phyloP scores from a whole-genome alignment of 2,329 filamentous ascomycete genomes.

The Diaporthe sp. region DNA sequence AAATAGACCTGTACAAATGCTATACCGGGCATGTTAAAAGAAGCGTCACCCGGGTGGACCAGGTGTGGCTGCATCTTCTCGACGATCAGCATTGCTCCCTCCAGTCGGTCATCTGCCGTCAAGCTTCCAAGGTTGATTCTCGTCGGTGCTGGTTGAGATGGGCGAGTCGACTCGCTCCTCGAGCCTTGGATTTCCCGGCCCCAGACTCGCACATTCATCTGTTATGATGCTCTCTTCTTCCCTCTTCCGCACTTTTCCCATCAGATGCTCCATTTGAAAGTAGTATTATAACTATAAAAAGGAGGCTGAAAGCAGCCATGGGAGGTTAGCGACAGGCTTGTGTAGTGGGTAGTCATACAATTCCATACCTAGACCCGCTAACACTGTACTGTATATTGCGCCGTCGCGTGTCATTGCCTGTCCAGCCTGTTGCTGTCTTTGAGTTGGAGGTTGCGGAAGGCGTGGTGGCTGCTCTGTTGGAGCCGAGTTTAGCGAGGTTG shows the following conservation, averaged over 20 bases:
- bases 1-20: neutral
- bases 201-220: too few species aligned
- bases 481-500: neutral
- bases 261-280: neutral
- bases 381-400: neutral
- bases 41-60: too few species aligned
- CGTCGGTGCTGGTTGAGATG: too few species aligned
- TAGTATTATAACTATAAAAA: neutral
- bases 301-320: neutral
- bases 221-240: too few species aligned
- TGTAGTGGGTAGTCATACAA: too few species aligned
- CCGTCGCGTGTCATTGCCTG: neutral
- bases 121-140: too few species aligned
- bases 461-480: neutral
- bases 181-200: too few species aligned
- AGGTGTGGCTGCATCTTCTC: too few species aligned
- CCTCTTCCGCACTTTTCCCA: neutral
- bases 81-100: too few species aligned
- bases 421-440: neutral
- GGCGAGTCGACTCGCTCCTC: too few species aligned
- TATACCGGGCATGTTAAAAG: neutral
- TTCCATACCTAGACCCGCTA: neutral
- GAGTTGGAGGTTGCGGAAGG: neutral
- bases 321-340: neutral
- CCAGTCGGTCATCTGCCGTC: too few species aligned